Evolutionary conservation across 495 filamentous ascomycete genomes (phyloP), one percentile per base, ranked within the genome.

Genomic region (Melanomma pulvis-pyrius): DNA sequence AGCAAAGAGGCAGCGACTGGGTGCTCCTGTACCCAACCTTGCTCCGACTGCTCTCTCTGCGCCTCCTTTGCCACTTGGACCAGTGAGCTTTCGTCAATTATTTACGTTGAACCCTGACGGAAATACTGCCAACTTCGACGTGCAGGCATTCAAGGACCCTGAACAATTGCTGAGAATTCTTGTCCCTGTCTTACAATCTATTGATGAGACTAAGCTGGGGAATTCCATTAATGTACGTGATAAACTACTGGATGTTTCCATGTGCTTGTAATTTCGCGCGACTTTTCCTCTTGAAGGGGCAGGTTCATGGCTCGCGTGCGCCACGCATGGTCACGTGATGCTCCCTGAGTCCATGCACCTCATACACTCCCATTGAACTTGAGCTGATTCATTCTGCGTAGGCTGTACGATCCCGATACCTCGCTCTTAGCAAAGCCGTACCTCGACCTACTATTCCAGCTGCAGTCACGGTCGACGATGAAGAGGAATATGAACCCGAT

Each of bases 401-500:
- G 69, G 32, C 80, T 71, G 81, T 86, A 30, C 81, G 82, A 30
- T 74, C 67, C 53, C 80, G 82, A 13, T 79, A 79, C 62, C 71
- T 82, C n/a, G 74, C 78, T 12, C 74, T 82, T 1, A 78, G 73
- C 26, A 80, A 80, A 47, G 41, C 55, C 19, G 46, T 66, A 6
- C 67, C 61, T 29, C 59, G 30, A 22, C 2, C 54, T 77, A 77
- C 82, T 1, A 79, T 81, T 15, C 82, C 78, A 0, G 74, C 79
- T 9, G 80, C 81, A 1, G 72, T 83, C 9, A 83, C 78, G 0
- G 90, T 93, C 7, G 92, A 94, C 7, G 92, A 96, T 19, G 92
- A 96, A 15, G 92, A 93, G 55, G 88, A 92, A 61, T 96, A 96
- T 70, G 92, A 96, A 65, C 92, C 92, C 0, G 88, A 94, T 76